phyloP scores from a whole-genome alignment of 2,329 filamentous ascomycete genomes.

The Hypoxylon sp. region DNA sequence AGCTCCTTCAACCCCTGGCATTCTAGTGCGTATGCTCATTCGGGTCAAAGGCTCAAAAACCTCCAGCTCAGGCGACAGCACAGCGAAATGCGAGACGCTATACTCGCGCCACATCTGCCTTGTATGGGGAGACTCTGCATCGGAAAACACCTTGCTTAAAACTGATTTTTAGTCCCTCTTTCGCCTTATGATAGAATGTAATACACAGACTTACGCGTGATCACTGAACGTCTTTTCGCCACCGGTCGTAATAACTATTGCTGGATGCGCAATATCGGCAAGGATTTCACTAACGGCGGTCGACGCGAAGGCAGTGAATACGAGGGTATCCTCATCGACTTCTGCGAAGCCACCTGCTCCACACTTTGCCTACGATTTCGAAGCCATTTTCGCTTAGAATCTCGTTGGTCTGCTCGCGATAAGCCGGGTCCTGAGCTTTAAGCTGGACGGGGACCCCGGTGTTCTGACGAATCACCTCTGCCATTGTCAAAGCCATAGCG shows the following conservation, averaged over 20 bases:
- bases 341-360: conserved; percentile 56
- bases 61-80: conserved; percentile 16
- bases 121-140: conserved; percentile 47
- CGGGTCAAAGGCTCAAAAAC: conserved; percentile 18
- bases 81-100: conserved; percentile 23
- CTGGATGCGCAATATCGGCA: conserved; percentile 57
- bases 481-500: conserved; percentile 48
- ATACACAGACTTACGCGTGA: conserved; percentile 17
- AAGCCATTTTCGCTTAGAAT: conserved; percentile 47
- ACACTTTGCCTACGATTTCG: conserved; percentile 46
- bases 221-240: conserved; percentile 13
- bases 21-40: conserved; percentile 28
- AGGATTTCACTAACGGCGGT: conserved; percentile 58
- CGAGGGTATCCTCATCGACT: conserved; percentile 56
- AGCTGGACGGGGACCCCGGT: conserved; percentile 32
- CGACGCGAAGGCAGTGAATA: conserved; percentile 55
- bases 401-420: conserved; percentile 40
- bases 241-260: conserved; percentile 26
- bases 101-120: conserved; percentile 48
- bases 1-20: conserved; percentile 19
- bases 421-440: conserved; percentile 50
- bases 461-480: conserved; percentile 35
- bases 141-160: conserved; percentile 38
- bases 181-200: conserved; percentile 31
- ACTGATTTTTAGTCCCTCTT: conserved; percentile 12